phyloP scores from a whole-genome alignment of 2,329 filamentous ascomycete genomes.

The Fusarium verrucosum region DNA sequence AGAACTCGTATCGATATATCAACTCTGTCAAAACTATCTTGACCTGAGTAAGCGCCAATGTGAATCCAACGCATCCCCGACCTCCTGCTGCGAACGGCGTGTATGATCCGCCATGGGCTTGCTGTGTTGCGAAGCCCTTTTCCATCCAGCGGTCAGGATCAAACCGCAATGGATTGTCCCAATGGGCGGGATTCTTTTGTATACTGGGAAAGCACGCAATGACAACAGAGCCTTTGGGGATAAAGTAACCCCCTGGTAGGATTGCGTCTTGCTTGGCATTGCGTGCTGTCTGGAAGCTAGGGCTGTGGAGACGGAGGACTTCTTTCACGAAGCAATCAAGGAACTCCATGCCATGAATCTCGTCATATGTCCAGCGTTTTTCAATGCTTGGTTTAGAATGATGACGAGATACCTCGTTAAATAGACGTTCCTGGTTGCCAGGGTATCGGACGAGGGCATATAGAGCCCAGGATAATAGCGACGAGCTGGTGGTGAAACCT shows the following conservation, averaged over 20 bases:
- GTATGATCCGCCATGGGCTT: slow-evolving; percentile 62
- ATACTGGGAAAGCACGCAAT: slow-evolving; percentile 62
- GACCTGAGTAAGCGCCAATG: slow-evolving; percentile 69
- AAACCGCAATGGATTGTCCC: slow-evolving; percentile 67
- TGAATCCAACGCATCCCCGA: slow-evolving; percentile 70
- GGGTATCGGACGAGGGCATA: slow-evolving; percentile 63
- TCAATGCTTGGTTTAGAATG: too few relatives aligned
- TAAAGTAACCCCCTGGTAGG: slow-evolving; percentile 66
- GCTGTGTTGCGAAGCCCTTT: slow-evolving; percentile 60
- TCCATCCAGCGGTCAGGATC: slow-evolving; percentile 70
- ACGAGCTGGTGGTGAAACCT: slow-evolving; percentile 68
- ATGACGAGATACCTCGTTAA: too few relatives aligned
- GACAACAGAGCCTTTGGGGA: slow-evolving; percentile 61
- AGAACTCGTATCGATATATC: slow-evolving; percentile 66
- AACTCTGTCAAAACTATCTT: slow-evolving; percentile 68
- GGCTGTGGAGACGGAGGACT: slow-evolving; percentile 66
- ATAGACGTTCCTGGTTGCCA: slow-evolving; percentile 63
- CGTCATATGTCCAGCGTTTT: slow-evolving; percentile 57
- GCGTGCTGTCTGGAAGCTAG: slow-evolving; percentile 69
- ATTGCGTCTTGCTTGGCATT: slow-evolving; percentile 65
- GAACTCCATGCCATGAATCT: slow-evolving; percentile 58
- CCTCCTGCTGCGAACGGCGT: slow-evolving; percentile 67
- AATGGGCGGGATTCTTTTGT: slow-evolving; percentile 62
- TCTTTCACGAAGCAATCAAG: slow-evolving; percentile 69
- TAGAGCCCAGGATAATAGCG: slow-evolving; percentile 66